A percentile compares a stretch with the other conserved stretches of the same genome.
Evolutionary conservation across 2,329 filamentous ascomycete species (phyloP).

Genomic region (Talaromyces sp.): DNA sequence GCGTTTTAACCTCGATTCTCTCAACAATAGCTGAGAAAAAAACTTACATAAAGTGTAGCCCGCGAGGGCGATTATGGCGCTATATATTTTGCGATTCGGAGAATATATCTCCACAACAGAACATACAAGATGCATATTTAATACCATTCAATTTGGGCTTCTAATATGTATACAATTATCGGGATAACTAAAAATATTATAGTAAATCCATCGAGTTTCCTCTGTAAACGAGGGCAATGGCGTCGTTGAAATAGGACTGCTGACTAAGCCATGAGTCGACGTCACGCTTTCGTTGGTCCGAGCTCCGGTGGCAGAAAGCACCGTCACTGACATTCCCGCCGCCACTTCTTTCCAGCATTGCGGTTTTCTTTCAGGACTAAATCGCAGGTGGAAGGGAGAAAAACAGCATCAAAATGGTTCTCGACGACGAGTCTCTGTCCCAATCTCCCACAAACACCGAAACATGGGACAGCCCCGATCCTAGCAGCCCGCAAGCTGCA

Average conservation of each 20-base stretch:
- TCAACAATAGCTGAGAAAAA: not conserved
- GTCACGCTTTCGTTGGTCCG: not conserved
- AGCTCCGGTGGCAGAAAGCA: not conserved
- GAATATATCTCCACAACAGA: not conserved
- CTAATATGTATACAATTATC: not conserved
- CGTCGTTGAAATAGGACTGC: not conserved
- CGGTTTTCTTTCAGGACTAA: not conserved
- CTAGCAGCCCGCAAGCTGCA: conserved; percentile 6
- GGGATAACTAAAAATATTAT: not conserved
- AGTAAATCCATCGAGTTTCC: not conserved
- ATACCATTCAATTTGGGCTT: not conserved
- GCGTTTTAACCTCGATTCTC: not conserved
- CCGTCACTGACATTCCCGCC: not conserved
- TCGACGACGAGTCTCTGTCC: conserved; percentile 1
- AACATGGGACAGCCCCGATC: conserved; percentile 9
- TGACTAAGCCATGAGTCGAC: conserved; percentile 3
- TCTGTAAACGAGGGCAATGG: too few species aligned
- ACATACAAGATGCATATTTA: not conserved
- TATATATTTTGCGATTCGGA: not conserved
- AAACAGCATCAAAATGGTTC: not conserved
- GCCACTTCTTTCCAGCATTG: not conserved
- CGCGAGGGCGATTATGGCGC: conserved; percentile 9
- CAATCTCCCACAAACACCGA: conserved; percentile 3
- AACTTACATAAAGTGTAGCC: conserved; percentile 9
- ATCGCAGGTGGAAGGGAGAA: not conserved